Conservation (phyloP, 2,329 filamentous ascomycete genomes). For the Alternaria postmessia region DNA sequence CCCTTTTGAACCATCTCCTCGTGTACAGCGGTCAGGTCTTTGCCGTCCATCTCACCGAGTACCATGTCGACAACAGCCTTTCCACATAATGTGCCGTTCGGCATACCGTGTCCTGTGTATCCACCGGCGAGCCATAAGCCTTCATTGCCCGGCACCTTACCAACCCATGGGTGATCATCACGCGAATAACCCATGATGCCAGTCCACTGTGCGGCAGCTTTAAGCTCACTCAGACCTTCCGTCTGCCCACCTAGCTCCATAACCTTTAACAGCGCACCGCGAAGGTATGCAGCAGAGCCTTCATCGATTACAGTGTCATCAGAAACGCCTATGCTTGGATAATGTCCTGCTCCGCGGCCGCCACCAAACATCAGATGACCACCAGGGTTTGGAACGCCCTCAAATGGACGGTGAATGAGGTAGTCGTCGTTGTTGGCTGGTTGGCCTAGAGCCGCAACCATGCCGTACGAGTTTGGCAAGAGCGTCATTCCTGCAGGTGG, state of each 20-base stretch:
- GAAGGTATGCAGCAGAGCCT: conserved; percentile 65
- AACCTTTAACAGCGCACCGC: conserved; percentile 52
- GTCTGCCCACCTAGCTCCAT: conserved; percentile 47
- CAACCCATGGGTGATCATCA: conserved; percentile 75
- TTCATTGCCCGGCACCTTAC: conserved; percentile 65
- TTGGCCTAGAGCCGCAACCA: conserved; percentile 62
- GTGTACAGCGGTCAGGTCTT: conserved; percentile 39
- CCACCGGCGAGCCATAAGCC: conserved; percentile 71
- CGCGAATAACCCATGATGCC: conserved; percentile 78
- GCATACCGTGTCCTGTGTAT: conserved; percentile 80
- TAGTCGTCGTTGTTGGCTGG: conserved; percentile 70
- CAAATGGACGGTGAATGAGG: conserved; percentile 71
- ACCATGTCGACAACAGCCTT: conserved; percentile 70
- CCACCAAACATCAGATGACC: conserved; percentile 76
- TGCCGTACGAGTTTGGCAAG: conserved; percentile 69
- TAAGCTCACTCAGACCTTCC: conserved; percentile 54
- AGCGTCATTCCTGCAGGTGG: conserved; percentile 59
- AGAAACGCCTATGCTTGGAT: conserved; percentile 63
- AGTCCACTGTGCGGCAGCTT: conserved; percentile 68
- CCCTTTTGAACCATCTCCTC: conserved; percentile 44
- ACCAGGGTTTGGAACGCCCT: conserved; percentile 50
- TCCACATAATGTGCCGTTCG: conserved; percentile 72
- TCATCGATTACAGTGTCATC: conserved; percentile 68
- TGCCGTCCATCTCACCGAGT: conserved; percentile 47
- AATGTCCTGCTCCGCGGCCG: conserved; percentile 63